Base-by-base conservation (phyloP, 495 filamentous ascomycete species). In the Lasiosphaeris hirsuta region DNA sequence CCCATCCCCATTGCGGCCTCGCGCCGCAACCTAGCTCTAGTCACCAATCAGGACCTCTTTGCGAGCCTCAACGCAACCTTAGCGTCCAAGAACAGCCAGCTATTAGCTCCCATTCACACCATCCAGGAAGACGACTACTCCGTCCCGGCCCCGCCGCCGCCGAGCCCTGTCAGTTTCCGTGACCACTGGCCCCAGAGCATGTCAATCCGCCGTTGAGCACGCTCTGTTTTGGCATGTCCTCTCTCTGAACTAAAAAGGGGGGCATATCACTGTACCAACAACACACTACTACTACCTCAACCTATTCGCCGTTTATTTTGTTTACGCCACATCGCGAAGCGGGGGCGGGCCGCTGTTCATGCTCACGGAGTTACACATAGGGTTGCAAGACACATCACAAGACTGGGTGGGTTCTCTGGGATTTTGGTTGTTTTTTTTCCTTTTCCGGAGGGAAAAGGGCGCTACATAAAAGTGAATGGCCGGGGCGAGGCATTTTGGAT, bases 121-220 rank as follows among this genome's bases (percentile, higher is more conserved):
- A 78, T 78, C 63, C 72, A 71, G 57, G 75, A 80, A 65, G 62
- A 71, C 43, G 77, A 79, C 65, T 80, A 76, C 69, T 68, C 73
- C 35, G 77, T 79, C 17, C 77, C 77, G 40, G 76, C 76, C 10
- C 75, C 77, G 1, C 77, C 77, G 15, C 77, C 77, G 30, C 77
- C 77, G 7, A 76, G 73, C 58, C 77, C 77, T 23, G 73, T 80
- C 54, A 72, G 73, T 66, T 79, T 75, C 61, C 69, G 71, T 34
- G 72, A 77, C 57, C 72, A 76, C 59, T 79, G 77, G 77, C 71
- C 68, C 42, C 51, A 62, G 5, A 30, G 23, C 23, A 30, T 30
- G 23, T 51, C 61, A 34, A 54, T 66, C 33, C 67, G 67, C 39
- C 65, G 63, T 44, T 70, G 46, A 63, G 61, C 47, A 17, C 33